A percentile compares a stretch with the other conserved stretches of the same genome.
These are phyloP conservation scores for Trametes villosa DNA, from an alignment of 768 basidiomycete genomes.

Conservation along the genomic window DNA sequence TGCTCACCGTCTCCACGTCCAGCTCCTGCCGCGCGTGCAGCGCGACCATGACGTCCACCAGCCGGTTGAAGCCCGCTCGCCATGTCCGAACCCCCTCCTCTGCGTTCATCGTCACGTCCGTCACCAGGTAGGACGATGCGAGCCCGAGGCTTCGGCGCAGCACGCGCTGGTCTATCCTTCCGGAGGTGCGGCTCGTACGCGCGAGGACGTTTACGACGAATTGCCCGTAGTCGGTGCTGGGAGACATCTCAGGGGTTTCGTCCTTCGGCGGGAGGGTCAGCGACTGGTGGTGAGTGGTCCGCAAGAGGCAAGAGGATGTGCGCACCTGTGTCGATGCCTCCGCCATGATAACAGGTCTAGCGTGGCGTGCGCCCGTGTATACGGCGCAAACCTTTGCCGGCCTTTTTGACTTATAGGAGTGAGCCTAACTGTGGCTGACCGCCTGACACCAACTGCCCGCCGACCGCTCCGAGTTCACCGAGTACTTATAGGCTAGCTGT, in stretches of 20 bases:
- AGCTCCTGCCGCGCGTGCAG: slow-evolving; percentile 69
- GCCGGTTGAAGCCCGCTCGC: slow-evolving; percentile 65
- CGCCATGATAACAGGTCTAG: neutral
- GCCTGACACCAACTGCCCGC: neutral
- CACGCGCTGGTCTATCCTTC: slow-evolving; percentile 60
- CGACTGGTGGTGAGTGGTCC: neutral
- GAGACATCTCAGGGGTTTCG: slow-evolving; percentile 4
- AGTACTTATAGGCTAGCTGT: neutral
- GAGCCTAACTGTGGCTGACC: too few species aligned
- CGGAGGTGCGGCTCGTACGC: slow-evolving; percentile 50
- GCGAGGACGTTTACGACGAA: slow-evolving; percentile 62
- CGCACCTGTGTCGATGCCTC: neutral
- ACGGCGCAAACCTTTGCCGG: neutral
- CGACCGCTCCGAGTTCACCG: too few species aligned
- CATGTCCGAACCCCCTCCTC: slow-evolving; percentile 62
- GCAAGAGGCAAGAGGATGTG: too few species aligned
- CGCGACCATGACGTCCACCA: slow-evolving; percentile 75
- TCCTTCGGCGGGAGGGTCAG: neutral
- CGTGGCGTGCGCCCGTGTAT: neutral
- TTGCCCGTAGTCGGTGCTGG: slow-evolving; percentile 60
- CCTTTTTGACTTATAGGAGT: too few species aligned
- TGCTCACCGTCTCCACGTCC: slow-evolving; percentile 76
- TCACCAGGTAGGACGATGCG: slow-evolving; percentile 78
- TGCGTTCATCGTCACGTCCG: slow-evolving; percentile 69
- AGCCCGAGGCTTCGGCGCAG: slow-evolving; percentile 70